Percentiles rank a stretch among this genome's conserved stretches.
Conservation (phyloP, 2,329 filamentous ascomycete genomes). For the Diplocarpon mali region DNA sequence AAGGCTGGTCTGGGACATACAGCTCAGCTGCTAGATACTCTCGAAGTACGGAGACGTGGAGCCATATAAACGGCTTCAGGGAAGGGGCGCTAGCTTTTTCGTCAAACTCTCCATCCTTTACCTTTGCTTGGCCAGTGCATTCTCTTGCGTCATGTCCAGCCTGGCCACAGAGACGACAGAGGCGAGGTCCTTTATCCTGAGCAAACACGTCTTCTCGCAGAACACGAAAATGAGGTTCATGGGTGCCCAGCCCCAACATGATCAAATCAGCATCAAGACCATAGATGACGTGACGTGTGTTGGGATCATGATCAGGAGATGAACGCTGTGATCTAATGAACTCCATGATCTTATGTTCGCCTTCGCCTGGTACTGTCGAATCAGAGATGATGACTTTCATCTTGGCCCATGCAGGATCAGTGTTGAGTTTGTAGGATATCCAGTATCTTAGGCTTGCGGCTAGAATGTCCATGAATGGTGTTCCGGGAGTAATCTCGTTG, state of each 20-base stretch:
- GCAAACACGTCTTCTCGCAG: conserved; percentile 94
- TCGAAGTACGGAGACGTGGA: conserved; percentile 81
- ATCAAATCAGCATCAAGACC: conserved; percentile 96
- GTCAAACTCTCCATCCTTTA: conserved; percentile 68
- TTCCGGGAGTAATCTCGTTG: conserved; percentile 83
- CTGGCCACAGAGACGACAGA: conserved; percentile 84
- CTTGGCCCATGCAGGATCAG: conserved; percentile 89
- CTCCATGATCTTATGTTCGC: conserved; percentile 99
- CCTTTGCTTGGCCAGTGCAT: conserved; percentile 69
- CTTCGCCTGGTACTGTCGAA: conserved; percentile 92
- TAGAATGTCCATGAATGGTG: conserved; percentile 96
- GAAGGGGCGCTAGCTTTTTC: conserved; percentile 63
- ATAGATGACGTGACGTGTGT: conserved; percentile 96
- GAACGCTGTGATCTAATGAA: conserved; percentile 90
- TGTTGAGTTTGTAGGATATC: conserved; percentile 96
- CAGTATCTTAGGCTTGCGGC: conserved; percentile 86
- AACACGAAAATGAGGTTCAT: conserved; percentile 94
- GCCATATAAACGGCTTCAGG: conserved; percentile 94
- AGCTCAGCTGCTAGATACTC: conserved; percentile 92
- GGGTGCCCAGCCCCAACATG: conserved; percentile 93
- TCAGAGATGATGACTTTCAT: conserved; percentile 98
- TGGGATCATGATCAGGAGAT: conserved; percentile 85
- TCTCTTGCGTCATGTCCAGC: conserved; percentile 81
- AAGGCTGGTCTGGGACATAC: conserved; percentile 68
- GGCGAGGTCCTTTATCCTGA: conserved; percentile 71